These are phyloP conservation scores for Phytophthora pini DNA, from an alignment of 352 stramenopile genomes.

Conservation along the genomic window DNA sequence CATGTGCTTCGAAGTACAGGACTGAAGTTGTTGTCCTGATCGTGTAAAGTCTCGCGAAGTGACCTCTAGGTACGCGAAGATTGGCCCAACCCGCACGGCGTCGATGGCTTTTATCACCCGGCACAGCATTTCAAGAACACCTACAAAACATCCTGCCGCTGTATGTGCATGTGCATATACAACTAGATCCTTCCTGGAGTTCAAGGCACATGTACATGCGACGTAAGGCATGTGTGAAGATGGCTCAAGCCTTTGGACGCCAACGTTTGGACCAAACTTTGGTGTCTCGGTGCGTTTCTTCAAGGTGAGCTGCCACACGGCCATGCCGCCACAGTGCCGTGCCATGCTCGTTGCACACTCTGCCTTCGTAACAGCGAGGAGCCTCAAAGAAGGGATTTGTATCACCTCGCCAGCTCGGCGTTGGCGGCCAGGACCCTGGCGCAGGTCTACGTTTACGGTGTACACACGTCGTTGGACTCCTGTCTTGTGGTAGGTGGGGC, in stretches of 20 bases:
- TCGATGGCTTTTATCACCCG: too few relatives aligned
- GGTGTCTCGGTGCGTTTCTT: slow-evolving; percentile 15
- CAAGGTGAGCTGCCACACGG: slow-evolving; percentile 5
- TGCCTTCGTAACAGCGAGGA: background rate
- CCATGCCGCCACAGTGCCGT: slow-evolving; percentile 13
- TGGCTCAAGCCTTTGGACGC: background rate
- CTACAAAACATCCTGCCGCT: too few relatives aligned
- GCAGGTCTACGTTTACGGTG: background rate
- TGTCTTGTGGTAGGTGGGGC: slow-evolving; percentile 7
- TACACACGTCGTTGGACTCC: slow-evolving; percentile 14
- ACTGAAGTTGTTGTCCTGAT: background rate
- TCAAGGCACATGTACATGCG: slow-evolving; percentile 12
- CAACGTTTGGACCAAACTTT: too few relatives aligned
- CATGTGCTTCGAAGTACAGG: too few relatives aligned
- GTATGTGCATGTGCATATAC: too few relatives aligned
- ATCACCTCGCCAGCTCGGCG: background rate
- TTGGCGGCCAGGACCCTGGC: too few relatives aligned
- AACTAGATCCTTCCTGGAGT: background rate
- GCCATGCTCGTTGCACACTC: slow-evolving; percentile 13
- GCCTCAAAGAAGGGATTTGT: background rate
- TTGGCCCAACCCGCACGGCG: background rate
- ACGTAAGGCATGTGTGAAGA: slow-evolving; percentile 8
- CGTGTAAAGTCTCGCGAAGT: background rate
- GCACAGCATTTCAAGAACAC: too few relatives aligned
- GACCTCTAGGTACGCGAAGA: background rate